phyloP scores from a whole-genome alignment of 768 basidiomycete species.

The Rickenella mellea region DNA sequence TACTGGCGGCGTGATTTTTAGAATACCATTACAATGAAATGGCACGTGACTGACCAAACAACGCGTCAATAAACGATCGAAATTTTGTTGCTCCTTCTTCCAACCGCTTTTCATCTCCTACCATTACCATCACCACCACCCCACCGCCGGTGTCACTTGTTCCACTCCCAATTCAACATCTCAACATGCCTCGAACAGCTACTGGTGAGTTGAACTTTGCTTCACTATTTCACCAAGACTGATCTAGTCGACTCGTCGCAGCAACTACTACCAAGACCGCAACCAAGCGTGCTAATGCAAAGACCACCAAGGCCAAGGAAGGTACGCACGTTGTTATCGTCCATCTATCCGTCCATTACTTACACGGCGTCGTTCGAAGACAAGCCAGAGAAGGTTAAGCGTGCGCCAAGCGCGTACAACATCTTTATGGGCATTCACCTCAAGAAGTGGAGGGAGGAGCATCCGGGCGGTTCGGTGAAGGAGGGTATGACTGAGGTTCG shows the following conservation, averaged over 20 bases:
- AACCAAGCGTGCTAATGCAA: constrained; percentile 42
- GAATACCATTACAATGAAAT: too few relatives aligned
- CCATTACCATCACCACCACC: too few relatives aligned
- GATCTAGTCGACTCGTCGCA: constrained; percentile 11
- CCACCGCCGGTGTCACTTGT: too few relatives aligned
- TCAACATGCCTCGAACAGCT: constrained; percentile 44
- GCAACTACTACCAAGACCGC: constrained; percentile 47
- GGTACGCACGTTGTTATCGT: constrained; percentile 18
- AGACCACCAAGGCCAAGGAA: constrained; percentile 25
- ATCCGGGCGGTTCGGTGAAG: constrained; percentile 38
- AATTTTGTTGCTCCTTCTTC: too few relatives aligned
- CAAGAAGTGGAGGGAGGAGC: constrained; percentile 47
- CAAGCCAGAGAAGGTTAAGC: constrained; percentile 46
- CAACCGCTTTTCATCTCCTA: too few relatives aligned
- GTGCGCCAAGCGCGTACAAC: constrained; percentile 51
- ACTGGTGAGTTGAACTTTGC: constrained; percentile 28
- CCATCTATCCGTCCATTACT: too few relatives aligned
- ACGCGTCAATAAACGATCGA: too few relatives aligned
- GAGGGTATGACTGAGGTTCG: constrained; percentile 43
- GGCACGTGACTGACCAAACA: too few relatives aligned
- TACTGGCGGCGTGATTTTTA: too few relatives aligned
- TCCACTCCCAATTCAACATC: too few relatives aligned
- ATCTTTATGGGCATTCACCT: constrained; percentile 46
- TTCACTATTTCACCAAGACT: background rate
- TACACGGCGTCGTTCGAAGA: constrained; percentile 14